Base-by-base conservation (phyloP, 805 yeast species). In the Ogataea pilisensis region DNA sequence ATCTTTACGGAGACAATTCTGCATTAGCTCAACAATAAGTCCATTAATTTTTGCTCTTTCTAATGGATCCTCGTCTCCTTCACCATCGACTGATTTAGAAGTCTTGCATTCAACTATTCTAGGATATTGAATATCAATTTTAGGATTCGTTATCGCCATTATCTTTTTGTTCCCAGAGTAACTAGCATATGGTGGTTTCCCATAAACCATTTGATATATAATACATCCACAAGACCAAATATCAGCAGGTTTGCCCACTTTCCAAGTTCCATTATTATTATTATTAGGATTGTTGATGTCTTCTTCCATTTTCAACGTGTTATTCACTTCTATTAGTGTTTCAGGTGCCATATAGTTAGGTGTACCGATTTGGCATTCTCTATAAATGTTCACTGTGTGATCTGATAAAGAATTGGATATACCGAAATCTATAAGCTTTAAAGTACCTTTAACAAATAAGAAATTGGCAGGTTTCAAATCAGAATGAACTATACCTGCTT, bases 291-390 rank as follows among this genome's bases (percentile, higher is more conserved):
- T n/a, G n/a, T n/a, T n/a, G n/a, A n/a, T n/a, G n/a, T n/a, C n/a
- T n/a, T n/a, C 39, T 32, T 49, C 77, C 5, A 51, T 49, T 25
- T 36, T 44, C 22, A 65, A 19, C 12, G 55, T 48, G 24, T 49
- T 46, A 38, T 67, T 70, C 44, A 70, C 77, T 60, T 84, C 95
- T 34, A 83, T 72, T 44, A 91, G 65, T 0, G 97, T 86, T 61
- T 91, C 99, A 0, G 99, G 99, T 0, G 99, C 96, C 98, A 91
- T 93, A 60, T 91, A 93, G 59, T 85, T 88, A 2, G 96, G 96
- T 0, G 99, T 91, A 4, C 99, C 99, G 38, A 89, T 83, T 58
- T 88, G 96, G 5, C 88, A 76, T 44, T 87, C 95, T 43, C 97
- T 73, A 57, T 90, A 90, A 16, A 91, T 77, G 53, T 93, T 91